Base-by-base conservation (phyloP, 139 green algal species). In the Coelastrella sp. region DNA sequence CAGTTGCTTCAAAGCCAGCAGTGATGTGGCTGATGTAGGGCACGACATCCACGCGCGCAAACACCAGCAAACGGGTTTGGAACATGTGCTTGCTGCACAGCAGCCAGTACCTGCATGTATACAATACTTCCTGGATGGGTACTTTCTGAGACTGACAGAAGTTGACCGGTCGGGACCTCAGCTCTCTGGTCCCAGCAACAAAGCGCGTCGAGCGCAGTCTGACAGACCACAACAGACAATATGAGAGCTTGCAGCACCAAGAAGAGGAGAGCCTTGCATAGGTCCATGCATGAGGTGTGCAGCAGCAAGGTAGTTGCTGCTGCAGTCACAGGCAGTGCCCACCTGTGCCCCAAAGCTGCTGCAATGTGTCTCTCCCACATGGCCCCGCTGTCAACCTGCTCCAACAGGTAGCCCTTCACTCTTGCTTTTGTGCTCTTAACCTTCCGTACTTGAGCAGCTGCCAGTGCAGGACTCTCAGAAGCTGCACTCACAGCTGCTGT, bases 21-120 rank as follows among this genome's bases (percentile, higher is more conserved):
- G 16, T 73, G 22, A 91, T 74, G 64, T 19, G 6, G 56, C 59
- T 85, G 81, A 92, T 92, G 71, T 57, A 73, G 0, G 90, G 87
- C 54, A 88, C 90, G 5, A 93, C 73, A 59, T 88, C 90, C 66
- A 71, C 80, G 23, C 77, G 82, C 59, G 89, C 92, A 73, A 93
- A 92, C 56, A 95, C 58, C 64, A 95, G 75, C 14, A 95, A 23
- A 54, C 92, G 90, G 60, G 94, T 95, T 88, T 95, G 93, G 65
- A 86, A 91, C 93, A 94, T 93, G 90, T 93, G 80, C 54, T 90
- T 84, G n/a, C 32, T 74, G 64, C 89, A 86, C 22, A 93, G 66
- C 71, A 92, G 57, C 78, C 75, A 87, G 90, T 93, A 94, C 22
- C 85, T 90, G 73, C 85, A 84, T 19, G 11, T 13, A 71, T 19